A percentile compares a stretch with the other conserved stretches of the same genome.
These are phyloP conservation scores for Colletotrichum theobromicola DNA, from an alignment of 2,329 filamentous ascomycete genomes.

Conservation along the genomic window DNA sequence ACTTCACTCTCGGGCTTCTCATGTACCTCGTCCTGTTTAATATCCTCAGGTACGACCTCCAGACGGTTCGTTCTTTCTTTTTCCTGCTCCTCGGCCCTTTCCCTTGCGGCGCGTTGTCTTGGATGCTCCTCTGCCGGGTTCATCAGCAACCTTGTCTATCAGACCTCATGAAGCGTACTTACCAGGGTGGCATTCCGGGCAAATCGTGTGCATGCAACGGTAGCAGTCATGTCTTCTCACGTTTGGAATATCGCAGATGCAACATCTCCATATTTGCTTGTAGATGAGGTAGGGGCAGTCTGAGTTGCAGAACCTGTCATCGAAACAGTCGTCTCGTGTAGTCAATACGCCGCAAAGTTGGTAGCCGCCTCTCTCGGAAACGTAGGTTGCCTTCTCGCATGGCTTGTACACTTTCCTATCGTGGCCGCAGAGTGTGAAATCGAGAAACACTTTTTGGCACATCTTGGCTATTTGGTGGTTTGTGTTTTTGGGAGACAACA, in stretches of 20 bases:
- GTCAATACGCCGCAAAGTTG: not conserved
- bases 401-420: rapidly evolving
- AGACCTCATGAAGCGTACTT: not conserved
- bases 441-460: not conserved
- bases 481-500: not conserved
- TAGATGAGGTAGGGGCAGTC: not conserved
- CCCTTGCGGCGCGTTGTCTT: not conserved
- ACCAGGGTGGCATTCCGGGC: not conserved
- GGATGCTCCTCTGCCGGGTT: not conserved
- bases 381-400: not conserved
- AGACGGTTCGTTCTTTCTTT: not conserved
- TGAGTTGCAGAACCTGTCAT: not conserved
- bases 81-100: not conserved
- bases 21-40: not conserved
- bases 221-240: not conserved
- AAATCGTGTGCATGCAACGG: not conserved
- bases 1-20: not conserved
- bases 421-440: not conserved
- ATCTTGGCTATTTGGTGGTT: not conserved
- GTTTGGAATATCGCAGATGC: not conserved
- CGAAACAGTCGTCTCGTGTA: not conserved
- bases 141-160: not conserved
- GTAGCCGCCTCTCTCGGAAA: not conserved
- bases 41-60: not conserved
- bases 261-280: not conserved